Evolutionary conservation across 495 filamentous ascomycete genomes (phyloP), one percentile per base, ranked within the genome.

Genomic region (Pyrenula massariospora): DNA sequence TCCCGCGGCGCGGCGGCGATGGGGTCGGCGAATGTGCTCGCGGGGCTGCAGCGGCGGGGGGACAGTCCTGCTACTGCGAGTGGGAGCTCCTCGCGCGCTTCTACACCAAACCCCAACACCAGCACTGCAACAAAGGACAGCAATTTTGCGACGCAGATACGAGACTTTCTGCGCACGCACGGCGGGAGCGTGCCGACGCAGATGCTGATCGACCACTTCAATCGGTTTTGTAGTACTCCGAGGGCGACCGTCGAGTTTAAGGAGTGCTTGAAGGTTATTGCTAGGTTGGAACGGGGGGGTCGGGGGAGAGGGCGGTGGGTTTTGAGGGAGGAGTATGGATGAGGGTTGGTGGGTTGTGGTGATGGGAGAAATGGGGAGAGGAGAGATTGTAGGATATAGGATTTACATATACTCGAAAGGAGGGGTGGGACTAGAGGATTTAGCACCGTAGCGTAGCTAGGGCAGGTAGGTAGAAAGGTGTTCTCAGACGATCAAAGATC

Each of bases 161-260:
- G 83, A 11, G 77, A 83, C 48, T 96, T 84, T 58, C 79, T 96
- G 52, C 72, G 71, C 24, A 67, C 77, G 12, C 88, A 92, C 56
- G 85, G 84, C 1, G 88, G 88, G 1, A 72, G 77, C 12, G 87
- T 83, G 5, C 80, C 84, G 23, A 88, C 83, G 19, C 85, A 90
- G 70, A 75, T 83, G 68, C 69, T 96, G 58, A 83, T 94, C 21
- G 84, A 92, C 62, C 87, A 94, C 59, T 95, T 91, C 51, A 81
- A 83, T 63, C 74, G 73, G n/a, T 82, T 73, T 56, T 84, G 81
- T 59, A 72, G 69, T 1, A 83, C 75, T 20, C 63, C 73, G 24
- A 70, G 78, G 60, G 71, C 73, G 50, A 78, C 74, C 23, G 73
- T 75, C n/a, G 81, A 85, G 62, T 86, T 86, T 61, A 79, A 82